phyloP scores from a whole-genome alignment of 2,329 filamentous ascomycete genomes.

The Phoma herbarum region DNA sequence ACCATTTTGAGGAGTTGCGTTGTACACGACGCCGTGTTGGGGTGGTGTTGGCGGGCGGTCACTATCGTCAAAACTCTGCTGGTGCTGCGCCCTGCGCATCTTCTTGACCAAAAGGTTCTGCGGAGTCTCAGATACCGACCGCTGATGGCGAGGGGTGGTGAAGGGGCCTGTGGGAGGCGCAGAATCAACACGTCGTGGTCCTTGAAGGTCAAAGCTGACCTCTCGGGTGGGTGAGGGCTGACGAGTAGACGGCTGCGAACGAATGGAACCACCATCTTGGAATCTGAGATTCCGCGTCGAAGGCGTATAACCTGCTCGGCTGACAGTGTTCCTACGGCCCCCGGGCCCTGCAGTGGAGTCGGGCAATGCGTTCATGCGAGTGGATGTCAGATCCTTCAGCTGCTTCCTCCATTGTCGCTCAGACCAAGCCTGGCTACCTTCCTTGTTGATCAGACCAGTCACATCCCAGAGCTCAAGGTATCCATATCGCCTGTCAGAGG shows the following conservation, averaged over 20 bases:
- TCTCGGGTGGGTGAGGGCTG: slow-evolving; percentile 54
- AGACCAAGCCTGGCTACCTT: slow-evolving; percentile 79
- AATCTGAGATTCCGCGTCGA: slow-evolving; percentile 52
- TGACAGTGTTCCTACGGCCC: slow-evolving; percentile 55
- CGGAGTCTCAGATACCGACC: slow-evolving; percentile 59
- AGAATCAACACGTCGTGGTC: slow-evolving; percentile 54
- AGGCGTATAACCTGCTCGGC: slow-evolving; percentile 52
- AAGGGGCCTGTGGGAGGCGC: slow-evolving; percentile 49
- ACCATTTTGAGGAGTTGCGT: slow-evolving; percentile 29
- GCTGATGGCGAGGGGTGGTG: slow-evolving; percentile 53
- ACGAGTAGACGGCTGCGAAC: slow-evolving; percentile 57
- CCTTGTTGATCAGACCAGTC: slow-evolving; percentile 76
- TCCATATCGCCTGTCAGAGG: slow-evolving; percentile 84
- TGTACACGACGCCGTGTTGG: slow-evolving; percentile 44
- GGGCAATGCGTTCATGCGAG: slow-evolving; percentile 68
- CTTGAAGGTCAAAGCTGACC: slow-evolving; percentile 36
- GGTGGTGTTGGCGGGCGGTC: slow-evolving; percentile 53
- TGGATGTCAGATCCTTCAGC: slow-evolving; percentile 86
- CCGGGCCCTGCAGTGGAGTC: slow-evolving; percentile 44
- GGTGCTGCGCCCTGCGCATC: slow-evolving; percentile 52
- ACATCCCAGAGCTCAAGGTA: slow-evolving; percentile 92
- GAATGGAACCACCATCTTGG: slow-evolving; percentile 53
- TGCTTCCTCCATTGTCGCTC: slow-evolving; percentile 90
- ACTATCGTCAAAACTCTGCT: slow-evolving; percentile 39
- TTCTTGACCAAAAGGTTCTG: slow-evolving; percentile 53